These are phyloP conservation scores for Vitis cinerea DNA, from an alignment of 164 flowering plant species.

Conservation along the genomic window DNA sequence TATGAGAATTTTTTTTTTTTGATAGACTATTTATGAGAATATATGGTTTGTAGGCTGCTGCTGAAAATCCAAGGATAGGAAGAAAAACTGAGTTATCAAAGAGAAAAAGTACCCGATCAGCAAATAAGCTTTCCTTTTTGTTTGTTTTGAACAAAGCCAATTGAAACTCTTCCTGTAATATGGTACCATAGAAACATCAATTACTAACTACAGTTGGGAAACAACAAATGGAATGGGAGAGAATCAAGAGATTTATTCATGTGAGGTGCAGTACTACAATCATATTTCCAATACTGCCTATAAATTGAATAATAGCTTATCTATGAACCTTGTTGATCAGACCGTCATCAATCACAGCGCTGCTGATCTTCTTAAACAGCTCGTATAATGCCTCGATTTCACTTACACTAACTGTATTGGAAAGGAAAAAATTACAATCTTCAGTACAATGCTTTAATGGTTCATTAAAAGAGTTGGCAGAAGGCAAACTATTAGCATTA, in stretches of 20 bases:
- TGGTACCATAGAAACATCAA: neutral
- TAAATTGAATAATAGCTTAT: neutral
- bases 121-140: conserved; percentile 85
- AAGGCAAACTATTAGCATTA: neutral
- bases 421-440: conserved; percentile 1
- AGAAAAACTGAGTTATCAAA: neutral
- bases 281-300: neutral
- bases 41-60: neutral
- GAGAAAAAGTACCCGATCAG: conserved; percentile 62
- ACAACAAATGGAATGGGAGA: neutral
- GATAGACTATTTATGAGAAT: neutral
- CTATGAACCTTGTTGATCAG: conserved; percentile 71
- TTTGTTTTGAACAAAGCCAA: conserved; percentile 86
- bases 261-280: neutral
- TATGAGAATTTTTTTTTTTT: neutral
- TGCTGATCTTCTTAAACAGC: conserved; percentile 88
- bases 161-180: conserved; percentile 78
- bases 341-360: conserved; percentile 89
- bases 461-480: neutral
- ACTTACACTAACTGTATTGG: conserved; percentile 80
- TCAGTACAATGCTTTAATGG: neutral
- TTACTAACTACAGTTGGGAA: neutral
- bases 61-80: neutral
- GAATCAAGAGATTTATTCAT: neutral
- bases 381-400: conserved; percentile 86